Conservation (phyloP, 371 early-diverging fungal genomes). For the Pancytospora epiphaga region DNA sequence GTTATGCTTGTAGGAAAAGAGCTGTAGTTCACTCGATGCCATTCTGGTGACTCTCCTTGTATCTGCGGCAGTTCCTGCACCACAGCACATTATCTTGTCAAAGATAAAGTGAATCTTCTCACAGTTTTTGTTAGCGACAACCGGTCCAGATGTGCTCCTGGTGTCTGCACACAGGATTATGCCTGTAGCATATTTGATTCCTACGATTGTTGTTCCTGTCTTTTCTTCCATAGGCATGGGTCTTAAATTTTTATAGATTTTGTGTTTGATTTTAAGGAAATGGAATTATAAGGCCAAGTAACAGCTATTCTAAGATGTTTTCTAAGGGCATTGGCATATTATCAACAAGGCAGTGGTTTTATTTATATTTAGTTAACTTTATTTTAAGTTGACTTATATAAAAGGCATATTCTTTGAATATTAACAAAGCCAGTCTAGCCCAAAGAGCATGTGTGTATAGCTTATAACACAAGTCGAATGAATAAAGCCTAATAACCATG, state of each 20-base stretch:
- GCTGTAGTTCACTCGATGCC: conserved; percentile 78
- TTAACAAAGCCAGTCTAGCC: too few species aligned
- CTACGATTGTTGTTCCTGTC: conserved; percentile 90
- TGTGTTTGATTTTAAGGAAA: too few species aligned
- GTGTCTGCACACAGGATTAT: conserved; percentile 96
- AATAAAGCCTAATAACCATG: too few species aligned
- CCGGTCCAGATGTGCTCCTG: conserved; percentile 87
- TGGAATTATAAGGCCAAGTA: too few species aligned
- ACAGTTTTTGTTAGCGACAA: conserved; percentile 97
- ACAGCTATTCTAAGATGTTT: too few species aligned
- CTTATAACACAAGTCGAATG: too few species aligned
- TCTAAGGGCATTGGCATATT: too few species aligned
- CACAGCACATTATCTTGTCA: conserved; percentile 96
- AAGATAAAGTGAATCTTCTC: conserved; percentile 93
- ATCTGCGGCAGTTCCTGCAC: conserved; percentile 98
- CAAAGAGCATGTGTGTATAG: too few species aligned
- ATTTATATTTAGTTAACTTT: too few species aligned
- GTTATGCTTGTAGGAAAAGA: conserved; percentile 77
- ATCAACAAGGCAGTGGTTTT: too few species aligned
- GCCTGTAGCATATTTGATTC: conserved; percentile 64
- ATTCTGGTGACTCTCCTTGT: conserved; percentile 83
- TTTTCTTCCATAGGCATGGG: conserved; percentile 61
- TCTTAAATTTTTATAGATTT: neutral
- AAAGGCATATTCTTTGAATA: too few species aligned
- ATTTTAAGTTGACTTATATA: too few species aligned